Evolutionary conservation across 805 yeast genomes (phyloP), one percentile per base, ranked within the genome.

Genomic region (Sugiyamaella floridensis): DNA sequence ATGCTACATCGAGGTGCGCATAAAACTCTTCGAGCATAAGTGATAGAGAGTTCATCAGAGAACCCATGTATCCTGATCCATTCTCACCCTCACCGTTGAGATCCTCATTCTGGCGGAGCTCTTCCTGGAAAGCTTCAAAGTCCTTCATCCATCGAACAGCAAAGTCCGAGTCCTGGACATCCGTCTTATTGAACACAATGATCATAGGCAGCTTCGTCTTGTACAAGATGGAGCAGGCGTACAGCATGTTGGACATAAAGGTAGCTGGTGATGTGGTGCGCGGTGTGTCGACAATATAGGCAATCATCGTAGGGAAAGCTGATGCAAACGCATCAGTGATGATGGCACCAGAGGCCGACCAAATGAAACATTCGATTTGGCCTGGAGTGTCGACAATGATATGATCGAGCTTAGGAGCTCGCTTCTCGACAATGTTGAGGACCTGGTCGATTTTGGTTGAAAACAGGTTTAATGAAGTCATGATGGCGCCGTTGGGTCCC

Each of bases 401-500:
- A 67, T 89, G 85, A 18, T 80, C 69, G 58, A 76, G 76, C 14
- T 51, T 41, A 19, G 74, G 77, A 1, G 82, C 72, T 60, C 92
- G 80, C 64, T 89, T 89, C 63, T 89, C 96, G 18, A 92, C 86
- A 40, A 93, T 73, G 40, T 79, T 78, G 47, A 93, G 82, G 4
- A 93, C 97, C 71, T 93, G 99, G 67, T 93, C 99, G 53, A 93
- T 89, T 70, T 93, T 93, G 12, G 99, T 93, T 47, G 97, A 76
- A 65, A 93, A 93, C 49, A 93, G 73, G 66, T 93, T 93, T 56
- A 93, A 75, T 18, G 96, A 88, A 0, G 99, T 93, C 58, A 95
- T 96, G 65, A 93, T 93, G 1, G 98, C 98, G 53, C 99, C 99
- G 66, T 93, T 93, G 12, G 99, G 99, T 0, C 99, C 99, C 53